These are phyloP conservation scores for Apiotrichum gracile DNA, from an alignment of 1,284 basidiomycete species.

Conservation along the genomic window DNA sequence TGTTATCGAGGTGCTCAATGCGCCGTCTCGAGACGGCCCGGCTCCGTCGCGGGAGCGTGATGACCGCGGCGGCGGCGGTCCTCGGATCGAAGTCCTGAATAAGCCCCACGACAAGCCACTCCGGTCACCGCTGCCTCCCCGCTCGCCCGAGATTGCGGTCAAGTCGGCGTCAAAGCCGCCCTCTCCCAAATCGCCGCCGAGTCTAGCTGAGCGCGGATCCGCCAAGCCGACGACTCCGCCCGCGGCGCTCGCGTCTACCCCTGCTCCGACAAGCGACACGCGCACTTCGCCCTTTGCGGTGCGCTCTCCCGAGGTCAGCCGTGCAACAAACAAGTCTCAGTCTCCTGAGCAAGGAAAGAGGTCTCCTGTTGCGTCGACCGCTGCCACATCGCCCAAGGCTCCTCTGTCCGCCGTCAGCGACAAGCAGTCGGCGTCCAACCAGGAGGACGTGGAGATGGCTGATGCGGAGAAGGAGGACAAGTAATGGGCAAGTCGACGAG, in stretches of 20 bases:
- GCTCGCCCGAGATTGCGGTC: constrained; percentile 1
- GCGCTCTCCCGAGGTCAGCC: neutral
- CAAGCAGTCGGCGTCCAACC: neutral
- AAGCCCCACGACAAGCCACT: neutral
- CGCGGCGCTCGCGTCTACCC: neutral
- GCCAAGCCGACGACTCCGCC: neutral
- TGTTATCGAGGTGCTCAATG: constrained; percentile 43
- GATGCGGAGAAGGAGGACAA: neutral
- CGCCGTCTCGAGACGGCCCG: constrained; percentile 24
- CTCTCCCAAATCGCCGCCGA: no score
- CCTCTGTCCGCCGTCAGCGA: neutral
- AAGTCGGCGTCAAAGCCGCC: neutral
- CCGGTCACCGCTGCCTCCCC: neutral
- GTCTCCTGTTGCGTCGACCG: neutral
- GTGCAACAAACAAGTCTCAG: no score
- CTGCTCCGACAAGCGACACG: neutral
- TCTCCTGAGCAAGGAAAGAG: neutral
- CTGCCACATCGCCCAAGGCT: neutral
- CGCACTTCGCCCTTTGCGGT: neutral
- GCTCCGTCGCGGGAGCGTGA: constrained; percentile 14
- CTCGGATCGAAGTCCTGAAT: constrained; percentile 19
- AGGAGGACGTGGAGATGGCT: constrained; percentile 6
- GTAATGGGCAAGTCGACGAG: no score
- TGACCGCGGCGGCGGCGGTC: constrained; percentile 35
- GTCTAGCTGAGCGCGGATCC: neutral